phyloP scores from a whole-genome alignment of 2,329 filamentous ascomycete genomes.

The Talaromyces amestolkiae region DNA sequence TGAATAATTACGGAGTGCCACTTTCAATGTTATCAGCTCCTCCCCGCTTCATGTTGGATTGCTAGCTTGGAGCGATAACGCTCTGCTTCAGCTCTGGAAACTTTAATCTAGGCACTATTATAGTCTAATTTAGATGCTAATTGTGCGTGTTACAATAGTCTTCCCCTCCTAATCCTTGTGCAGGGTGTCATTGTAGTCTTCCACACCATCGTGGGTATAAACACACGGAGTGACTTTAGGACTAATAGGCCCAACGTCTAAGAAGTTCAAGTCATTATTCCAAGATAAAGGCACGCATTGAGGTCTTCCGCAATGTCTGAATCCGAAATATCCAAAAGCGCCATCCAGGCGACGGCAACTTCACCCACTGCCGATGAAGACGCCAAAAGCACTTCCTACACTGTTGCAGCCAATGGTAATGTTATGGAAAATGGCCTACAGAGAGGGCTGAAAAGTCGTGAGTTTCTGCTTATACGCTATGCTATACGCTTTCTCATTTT shows the following conservation, averaged over 20 bases:
- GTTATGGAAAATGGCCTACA: background rate
- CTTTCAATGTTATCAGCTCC: background rate
- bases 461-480: background rate
- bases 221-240: background rate
- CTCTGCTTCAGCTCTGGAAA: background rate
- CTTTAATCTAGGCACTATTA: background rate
- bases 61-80: background rate
- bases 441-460: background rate
- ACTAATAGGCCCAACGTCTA: background rate
- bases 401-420: background rate
- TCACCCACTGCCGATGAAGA: background rate
- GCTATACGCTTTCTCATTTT: background rate
- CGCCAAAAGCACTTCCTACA: background rate
- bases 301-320: background rate
- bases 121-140: background rate
- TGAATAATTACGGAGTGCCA: too few relatives aligned
- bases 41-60: background rate
- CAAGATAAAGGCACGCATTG: background rate
- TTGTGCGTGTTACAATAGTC: background rate
- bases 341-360: background rate
- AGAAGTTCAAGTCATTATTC: background rate
- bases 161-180: background rate
- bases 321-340: background rate
- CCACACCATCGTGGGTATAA: background rate
- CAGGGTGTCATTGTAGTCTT: background rate